Conservation (phyloP, 768 basidiomycete genomes). For the Hericium coralloides region DNA sequence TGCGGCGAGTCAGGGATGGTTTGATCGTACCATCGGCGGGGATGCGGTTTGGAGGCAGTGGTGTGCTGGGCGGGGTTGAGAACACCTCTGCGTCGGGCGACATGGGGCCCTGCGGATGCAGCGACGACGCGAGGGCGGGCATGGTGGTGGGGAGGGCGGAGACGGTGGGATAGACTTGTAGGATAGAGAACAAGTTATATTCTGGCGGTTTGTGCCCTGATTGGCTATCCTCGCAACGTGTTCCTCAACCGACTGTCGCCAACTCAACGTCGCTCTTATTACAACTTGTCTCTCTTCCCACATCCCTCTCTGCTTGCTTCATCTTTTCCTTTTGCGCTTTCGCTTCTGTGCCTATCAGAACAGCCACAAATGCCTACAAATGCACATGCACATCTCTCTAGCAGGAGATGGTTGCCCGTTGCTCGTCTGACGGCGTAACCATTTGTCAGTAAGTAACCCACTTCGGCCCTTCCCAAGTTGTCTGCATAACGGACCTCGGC, state of each 20-base stretch:
- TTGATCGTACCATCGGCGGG: constrained; percentile 17
- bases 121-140: neutral
- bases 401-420: no score
- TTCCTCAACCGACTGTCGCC: neutral
- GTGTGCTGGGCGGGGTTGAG: constrained; percentile 35
- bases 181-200: neutral
- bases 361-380: no score
- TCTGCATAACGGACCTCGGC: no score
- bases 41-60: constrained; percentile 17
- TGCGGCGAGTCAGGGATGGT: constrained; percentile 31
- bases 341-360: no score
- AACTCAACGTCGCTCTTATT: no score
- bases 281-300: no score
- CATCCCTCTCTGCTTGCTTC: no score
- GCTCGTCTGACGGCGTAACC: no score
- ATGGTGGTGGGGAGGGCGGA: neutral
- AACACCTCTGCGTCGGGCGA: neutral
- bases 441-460: no score
- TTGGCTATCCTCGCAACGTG: neutral
- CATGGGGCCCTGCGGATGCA: neutral
- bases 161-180: neutral
- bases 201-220: neutral
- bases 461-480: no score
- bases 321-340: no score
- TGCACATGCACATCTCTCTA: no score